These are phyloP conservation scores for Saccharomyces eubayanus DNA, from an alignment of 805 yeast species.

Conservation along the genomic window DNA sequence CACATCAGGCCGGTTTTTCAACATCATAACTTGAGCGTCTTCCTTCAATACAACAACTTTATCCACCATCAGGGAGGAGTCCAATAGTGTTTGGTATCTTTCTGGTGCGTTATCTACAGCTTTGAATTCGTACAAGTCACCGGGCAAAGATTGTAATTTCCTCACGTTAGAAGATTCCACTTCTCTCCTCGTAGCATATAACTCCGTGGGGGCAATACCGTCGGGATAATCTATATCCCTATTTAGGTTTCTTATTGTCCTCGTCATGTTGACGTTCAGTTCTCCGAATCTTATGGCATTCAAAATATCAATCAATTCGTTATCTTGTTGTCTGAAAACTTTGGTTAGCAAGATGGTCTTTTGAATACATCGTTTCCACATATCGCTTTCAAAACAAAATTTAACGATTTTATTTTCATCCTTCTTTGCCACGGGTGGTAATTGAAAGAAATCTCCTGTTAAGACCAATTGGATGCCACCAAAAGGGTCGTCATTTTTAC, in stretches of 20 bases:
- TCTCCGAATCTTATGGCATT: constrained; percentile 73
- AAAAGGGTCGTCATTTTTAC: constrained; percentile 53
- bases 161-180: constrained; percentile 66
- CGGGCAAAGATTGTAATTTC: constrained; percentile 43
- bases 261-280: constrained; percentile 41
- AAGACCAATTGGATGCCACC: constrained; percentile 89
- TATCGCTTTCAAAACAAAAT: constrained; percentile 67
- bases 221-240: constrained; percentile 54
- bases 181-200: constrained; percentile 78
- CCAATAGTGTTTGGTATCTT: constrained; percentile 34
- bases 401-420: constrained; percentile 24
- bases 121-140: constrained; percentile 37
- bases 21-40: constrained; percentile 91
- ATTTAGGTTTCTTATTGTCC: constrained; percentile 44
- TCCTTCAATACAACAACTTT: constrained; percentile 54
- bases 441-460: constrained; percentile 93
- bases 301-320: constrained; percentile 64
- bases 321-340: constrained; percentile 83
- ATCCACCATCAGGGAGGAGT: constrained; percentile 63
- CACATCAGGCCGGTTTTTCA: constrained; percentile 66
- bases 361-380: constrained; percentile 59
- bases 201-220: constrained; percentile 81
- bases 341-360: constrained; percentile 63
- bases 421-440: constrained; percentile 73
- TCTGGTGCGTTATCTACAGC: constrained; percentile 38